Evolutionary conservation across 352 stramenopile species (phyloP).

Genomic region (Pythium periplocum): DNA sequence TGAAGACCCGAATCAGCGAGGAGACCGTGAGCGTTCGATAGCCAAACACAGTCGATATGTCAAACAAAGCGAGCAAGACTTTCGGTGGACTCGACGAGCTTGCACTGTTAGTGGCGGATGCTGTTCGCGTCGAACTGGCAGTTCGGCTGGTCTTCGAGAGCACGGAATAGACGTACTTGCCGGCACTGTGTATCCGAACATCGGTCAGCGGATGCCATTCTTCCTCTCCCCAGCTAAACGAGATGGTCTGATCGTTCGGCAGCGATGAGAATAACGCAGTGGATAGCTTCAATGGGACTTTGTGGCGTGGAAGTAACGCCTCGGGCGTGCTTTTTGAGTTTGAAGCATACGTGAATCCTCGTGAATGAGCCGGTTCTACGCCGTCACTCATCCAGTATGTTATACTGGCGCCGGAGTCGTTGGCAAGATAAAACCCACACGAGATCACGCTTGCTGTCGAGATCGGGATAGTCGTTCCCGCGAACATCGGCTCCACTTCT

Average conservation of each 20-base stretch:
- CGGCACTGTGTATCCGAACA: slow-evolving; percentile 67
- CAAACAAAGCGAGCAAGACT: slow-evolving; percentile 58
- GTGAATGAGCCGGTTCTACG: slow-evolving; percentile 20
- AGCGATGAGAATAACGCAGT: slow-evolving; percentile 63
- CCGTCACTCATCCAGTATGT: slow-evolving; percentile 63
- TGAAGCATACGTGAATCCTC: slow-evolving; percentile 55
- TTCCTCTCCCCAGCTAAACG: slow-evolving; percentile 65
- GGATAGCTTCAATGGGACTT: slow-evolving; percentile 66
- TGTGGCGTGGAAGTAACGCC: slow-evolving; percentile 38
- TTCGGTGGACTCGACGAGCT: slow-evolving; percentile 11
- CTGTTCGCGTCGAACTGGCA: too few relatives aligned
- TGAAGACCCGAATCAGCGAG: slow-evolving; percentile 72
- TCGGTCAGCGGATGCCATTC: slow-evolving; percentile 73
- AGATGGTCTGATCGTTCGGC: slow-evolving; percentile 65
- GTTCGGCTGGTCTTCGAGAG: slow-evolving; percentile 19
- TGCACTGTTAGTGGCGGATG: slow-evolving; percentile 4
- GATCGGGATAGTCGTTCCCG: slow-evolving; percentile 18
- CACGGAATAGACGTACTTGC: slow-evolving; percentile 76
- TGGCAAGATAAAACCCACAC: slow-evolving; percentile 75
- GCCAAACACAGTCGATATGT: slow-evolving; percentile 64
- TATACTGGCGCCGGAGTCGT: slow-evolving; percentile 55
- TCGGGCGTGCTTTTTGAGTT: slow-evolving; percentile 37
- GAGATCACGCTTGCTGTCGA: slow-evolving; percentile 66
- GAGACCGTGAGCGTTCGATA: slow-evolving; percentile 78
- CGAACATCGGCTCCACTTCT: slow-evolving; percentile 41